phyloP scores from a whole-genome alignment of 106 monocot species.

The Allium cepa region DNA sequence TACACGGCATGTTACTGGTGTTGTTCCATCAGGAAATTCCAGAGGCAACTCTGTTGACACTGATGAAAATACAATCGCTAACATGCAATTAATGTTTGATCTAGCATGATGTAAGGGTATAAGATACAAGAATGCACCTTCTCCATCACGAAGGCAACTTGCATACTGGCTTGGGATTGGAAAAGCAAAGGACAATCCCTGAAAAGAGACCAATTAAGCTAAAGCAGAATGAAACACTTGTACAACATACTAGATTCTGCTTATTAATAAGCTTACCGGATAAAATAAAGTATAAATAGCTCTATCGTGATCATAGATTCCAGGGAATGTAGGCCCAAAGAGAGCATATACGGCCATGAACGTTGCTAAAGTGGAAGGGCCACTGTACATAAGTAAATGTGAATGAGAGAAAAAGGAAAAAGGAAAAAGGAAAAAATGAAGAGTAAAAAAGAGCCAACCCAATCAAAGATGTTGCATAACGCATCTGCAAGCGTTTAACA shows the following conservation, averaged over 20 bases:
- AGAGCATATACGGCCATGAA: conserved; percentile 82
- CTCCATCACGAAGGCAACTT: conserved; percentile 52
- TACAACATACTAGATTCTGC: neutral
- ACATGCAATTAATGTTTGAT: no score
- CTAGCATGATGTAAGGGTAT: no score
- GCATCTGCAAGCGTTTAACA: conserved; percentile 85
- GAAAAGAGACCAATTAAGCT: conserved; percentile 1
- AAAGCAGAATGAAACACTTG: neutral
- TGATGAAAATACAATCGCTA: conserved; percentile 6
- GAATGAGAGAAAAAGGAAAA: neutral
- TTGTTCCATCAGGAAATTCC: conserved; percentile 98
- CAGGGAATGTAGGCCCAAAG: conserved; percentile 93
- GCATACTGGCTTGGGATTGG: conserved; percentile 85
- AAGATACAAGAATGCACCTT: conserved; percentile 40
- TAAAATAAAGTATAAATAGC: conserved; percentile 90
- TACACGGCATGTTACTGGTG: conserved; percentile 85
- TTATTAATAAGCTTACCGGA: conserved; percentile 39
- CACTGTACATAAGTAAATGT: conserved; percentile 32
- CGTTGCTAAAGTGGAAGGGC: conserved; percentile 78
- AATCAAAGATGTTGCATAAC: conserved; percentile 82
- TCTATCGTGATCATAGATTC: conserved; percentile 85
- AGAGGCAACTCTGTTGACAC: conserved; percentile 80
- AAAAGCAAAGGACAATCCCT: conserved; percentile 96
- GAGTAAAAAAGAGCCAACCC: conserved; percentile 36
- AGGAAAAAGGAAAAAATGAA: neutral